A percentile compares a stretch with the other conserved stretches of the same genome.
Conservation (phyloP, 2,329 filamentous ascomycete genomes). For the Phialocephala subalpina region DNA sequence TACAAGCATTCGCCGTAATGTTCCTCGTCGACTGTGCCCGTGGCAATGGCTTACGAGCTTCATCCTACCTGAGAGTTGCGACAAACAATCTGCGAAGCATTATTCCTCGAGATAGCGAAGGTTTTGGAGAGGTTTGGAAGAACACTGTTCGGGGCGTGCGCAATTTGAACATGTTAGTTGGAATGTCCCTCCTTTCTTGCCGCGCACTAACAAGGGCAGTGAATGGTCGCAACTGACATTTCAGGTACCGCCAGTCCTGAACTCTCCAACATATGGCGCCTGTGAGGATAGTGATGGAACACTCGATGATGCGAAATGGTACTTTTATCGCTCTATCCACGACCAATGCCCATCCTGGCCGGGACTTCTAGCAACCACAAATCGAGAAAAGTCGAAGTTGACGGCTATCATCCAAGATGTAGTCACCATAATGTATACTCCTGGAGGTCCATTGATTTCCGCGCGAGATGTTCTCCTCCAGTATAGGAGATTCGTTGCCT, state of each 20-base stretch:
- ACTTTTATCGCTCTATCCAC: slow-evolving; percentile 36
- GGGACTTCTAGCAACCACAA: slow-evolving; percentile 41
- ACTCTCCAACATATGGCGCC: slow-evolving; percentile 19
- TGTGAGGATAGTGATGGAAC: slow-evolving; percentile 28
- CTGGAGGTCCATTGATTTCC: slow-evolving; percentile 26
- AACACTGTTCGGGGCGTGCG: slow-evolving; percentile 43
- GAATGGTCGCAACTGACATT: slow-evolving; percentile 46
- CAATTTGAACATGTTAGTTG: slow-evolving; percentile 45
- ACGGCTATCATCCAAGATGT: slow-evolving; percentile 40
- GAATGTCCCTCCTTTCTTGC: not conserved
- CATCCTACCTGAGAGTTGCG: slow-evolving; percentile 42
- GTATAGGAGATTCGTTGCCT: slow-evolving; percentile 40
- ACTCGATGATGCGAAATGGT: slow-evolving; percentile 38
- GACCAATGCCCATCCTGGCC: slow-evolving; percentile 34
- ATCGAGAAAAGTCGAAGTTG: slow-evolving; percentile 43
- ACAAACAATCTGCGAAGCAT: slow-evolving; percentile 33
- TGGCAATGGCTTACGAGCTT: slow-evolving; percentile 38
- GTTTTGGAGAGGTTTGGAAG: slow-evolving; percentile 39
- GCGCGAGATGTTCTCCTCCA: slow-evolving; percentile 37
- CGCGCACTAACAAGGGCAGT: slow-evolving; percentile 38
- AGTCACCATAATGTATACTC: slow-evolving; percentile 38
- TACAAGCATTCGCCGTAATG: slow-evolving; percentile 44
- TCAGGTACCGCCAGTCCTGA: slow-evolving; percentile 33
- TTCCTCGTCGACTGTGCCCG: slow-evolving; percentile 42
- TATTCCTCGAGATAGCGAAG: slow-evolving; percentile 27